phyloP scores from a whole-genome alignment of 768 basidiomycete genomes.

The Sarcodon sp. region DNA sequence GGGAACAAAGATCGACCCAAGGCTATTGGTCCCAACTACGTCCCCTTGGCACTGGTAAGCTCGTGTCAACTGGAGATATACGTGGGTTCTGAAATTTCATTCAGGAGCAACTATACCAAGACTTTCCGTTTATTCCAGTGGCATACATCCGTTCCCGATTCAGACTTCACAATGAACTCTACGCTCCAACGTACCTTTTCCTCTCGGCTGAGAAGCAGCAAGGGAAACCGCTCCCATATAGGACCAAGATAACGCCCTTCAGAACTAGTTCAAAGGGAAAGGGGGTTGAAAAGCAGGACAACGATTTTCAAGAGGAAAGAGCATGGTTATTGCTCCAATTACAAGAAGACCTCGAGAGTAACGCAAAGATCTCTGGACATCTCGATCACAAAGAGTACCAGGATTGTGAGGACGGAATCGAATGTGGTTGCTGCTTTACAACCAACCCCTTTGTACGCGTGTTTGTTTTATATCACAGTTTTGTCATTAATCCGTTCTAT shows the following conservation, averaged over 20 bases:
- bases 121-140: conserved; percentile 48
- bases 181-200: conserved; percentile 51
- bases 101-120: conserved; percentile 38
- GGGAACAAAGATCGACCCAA: conserved; percentile 28
- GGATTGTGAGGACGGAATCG: conserved; percentile 48
- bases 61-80: no score
- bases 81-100: not conserved
- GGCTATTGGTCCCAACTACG: conserved; percentile 32
- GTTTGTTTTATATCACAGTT: not conserved
- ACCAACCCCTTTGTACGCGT: conserved; percentile 57
- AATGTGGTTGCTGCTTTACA: conserved; percentile 83
- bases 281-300: conserved; percentile 22
- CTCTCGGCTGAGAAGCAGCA: conserved; percentile 27
- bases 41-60: conserved; percentile 38
- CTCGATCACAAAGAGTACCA: conserved; percentile 16
- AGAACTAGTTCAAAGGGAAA: conserved; percentile 24
- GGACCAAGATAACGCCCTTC: conserved; percentile 20
- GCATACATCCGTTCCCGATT: conserved; percentile 37
- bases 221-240: conserved; percentile 20
- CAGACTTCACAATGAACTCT: conserved; percentile 27
- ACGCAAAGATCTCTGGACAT: conserved; percentile 15
- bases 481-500: not conserved
- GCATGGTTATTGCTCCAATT: conserved; percentile 32
- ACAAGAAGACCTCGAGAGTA: conserved; percentile 14
- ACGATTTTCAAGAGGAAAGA: conserved; percentile 29